Base-by-base conservation (phyloP, 352 stramenopile genomes). In the Globisporangium viniferum region DNA sequence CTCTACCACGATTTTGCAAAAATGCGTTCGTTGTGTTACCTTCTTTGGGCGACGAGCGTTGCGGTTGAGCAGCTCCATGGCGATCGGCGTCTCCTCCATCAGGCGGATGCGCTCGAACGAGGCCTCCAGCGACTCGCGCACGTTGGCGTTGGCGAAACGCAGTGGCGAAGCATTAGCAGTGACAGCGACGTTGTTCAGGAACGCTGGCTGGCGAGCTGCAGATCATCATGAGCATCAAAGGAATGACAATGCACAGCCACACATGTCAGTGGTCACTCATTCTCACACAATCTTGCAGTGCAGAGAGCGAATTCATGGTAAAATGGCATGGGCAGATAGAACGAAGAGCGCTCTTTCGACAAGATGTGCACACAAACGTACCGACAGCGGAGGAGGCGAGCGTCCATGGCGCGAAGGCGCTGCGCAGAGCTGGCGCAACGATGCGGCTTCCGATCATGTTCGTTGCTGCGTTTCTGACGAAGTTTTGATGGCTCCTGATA, bases 41-140 rank as follows among this genome's bases (percentile, higher is more conserved):
- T 94, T 94, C 78, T 92, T 94, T 27, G 87, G 87, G 33, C 86
- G 82, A 61, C 87, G 84, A 63, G 87, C 86, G 70, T 94, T 94
- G 69, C 87, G 77, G 72, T 92, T 92, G 46, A 94, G 73, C 64
- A 92, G 79, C 68, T 94, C 81, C 84, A 94, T 94, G 61, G 75
- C 65, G 44, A 81, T 77, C 31, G 74, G 66, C 44, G 86, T 76
- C 57, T 81, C 72, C 51, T 91, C 81, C 35, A 87, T 68, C 62
- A 81, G 68, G 59, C 80, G 81, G 62, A 89, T 69, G 59, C 76
- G 72, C 73, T 57, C 74, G 48, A 76, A 88, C 67, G 60, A 78
- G 54, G 9, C 54, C 20, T 66, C 55, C 5, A 70, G 61, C 18
- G 73, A 64, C 44, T 76, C 65, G 39, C 62, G 62, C 8, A 63